Evolutionary conservation across 805 yeast genomes (phyloP), one percentile per base, ranked within the genome.

Genomic region (Candida suzukii): DNA sequence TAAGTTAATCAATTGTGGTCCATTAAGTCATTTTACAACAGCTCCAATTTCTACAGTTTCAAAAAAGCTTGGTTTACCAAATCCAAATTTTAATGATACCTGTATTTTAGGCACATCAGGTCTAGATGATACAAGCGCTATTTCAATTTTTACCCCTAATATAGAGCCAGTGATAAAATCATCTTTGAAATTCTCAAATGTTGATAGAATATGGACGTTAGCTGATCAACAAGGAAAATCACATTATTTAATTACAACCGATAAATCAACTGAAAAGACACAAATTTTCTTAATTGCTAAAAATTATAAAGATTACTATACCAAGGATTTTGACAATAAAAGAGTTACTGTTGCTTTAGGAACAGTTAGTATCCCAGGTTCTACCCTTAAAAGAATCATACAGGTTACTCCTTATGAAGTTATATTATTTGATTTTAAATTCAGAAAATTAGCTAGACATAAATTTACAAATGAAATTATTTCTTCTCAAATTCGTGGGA

Each of bases 51-150:
- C 83, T 0, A 68, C 75, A 0, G 79, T 76, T 16, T 64, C 65
- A 35, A 71, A 68, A 41, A 65, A 74, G 11, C 74, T 80, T 41
- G 86, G 88, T 36, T 67, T 83, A 24, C 65, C 74, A 0, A 84
- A 84, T 54, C 91, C 95, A 2, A 81, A 79, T 46, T 66, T 59
- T 46, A 68, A 73, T 37, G 93, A 84, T 52, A 64, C 73, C 16
- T 83, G 87, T 7, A 73, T 88, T 3, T 73, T 87, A 7, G 77
- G 83, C 0, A 73, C 87, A 3, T 73, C 83, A 0, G 96, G 96
- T 1, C 68, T 78, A 14, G 78, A 71, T 9, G 49, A 56, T 1
- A 68, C 73, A 7, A 75, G 84, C 12, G 68, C 73, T 18, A 46
- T 90, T 25, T 76, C 81, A 27, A 69, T 82, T 3, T 70, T 86